Base-by-base conservation (phyloP, 2,329 filamentous ascomycete species). In the Thyridium curvatum region DNA sequence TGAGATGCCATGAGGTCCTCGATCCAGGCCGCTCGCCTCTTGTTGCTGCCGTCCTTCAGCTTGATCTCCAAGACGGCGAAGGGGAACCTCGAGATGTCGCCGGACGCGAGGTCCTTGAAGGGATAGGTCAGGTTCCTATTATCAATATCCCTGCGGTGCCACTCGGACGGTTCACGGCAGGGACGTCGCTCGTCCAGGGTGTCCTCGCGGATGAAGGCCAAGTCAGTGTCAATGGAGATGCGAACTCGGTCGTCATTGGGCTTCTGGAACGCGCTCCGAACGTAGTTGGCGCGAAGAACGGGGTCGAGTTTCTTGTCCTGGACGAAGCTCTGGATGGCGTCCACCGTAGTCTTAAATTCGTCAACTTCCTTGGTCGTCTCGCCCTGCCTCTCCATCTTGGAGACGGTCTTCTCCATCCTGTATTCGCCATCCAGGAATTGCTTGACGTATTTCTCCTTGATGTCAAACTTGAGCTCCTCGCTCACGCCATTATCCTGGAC, bases 401-500 rank as follows among this genome's bases (percentile, higher is more conserved):
- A 72, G 18, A 95, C 69, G 39, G 79, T 83, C 72, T 95, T 96
- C 60, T 96, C 91, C 79, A 95, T 86, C 52, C 85, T 81, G 62
- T 96, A 95, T 47, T 93, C 77, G 35, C 85, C 88, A 37, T 86
- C 79, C 38, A 98, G 77, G 64, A 95, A 96, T 2, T 82, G 72
- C 59, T 90, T 82, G 45, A 97, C 74, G 57, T 96, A 95, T 61
- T 97, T 97, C 55, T 90, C 85, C 67, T 98, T 98, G 64, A 96
- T 86, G 16, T 77, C 70, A 52, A 97, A 86, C 49, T 82, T 81
- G 50, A 81, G 77, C 59, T 95, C 89, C 48, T 84, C 79, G 59
- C 85, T 93, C 39, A 72, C 77, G 46, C 88, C 83, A 49, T 84
- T 83, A 36, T 84, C 79, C 41, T 82, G 77, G 40, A 94, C 79